Evolutionary conservation across 2,329 filamentous ascomycete species (phyloP).

Genomic region (Stachybotrys elegans): DNA sequence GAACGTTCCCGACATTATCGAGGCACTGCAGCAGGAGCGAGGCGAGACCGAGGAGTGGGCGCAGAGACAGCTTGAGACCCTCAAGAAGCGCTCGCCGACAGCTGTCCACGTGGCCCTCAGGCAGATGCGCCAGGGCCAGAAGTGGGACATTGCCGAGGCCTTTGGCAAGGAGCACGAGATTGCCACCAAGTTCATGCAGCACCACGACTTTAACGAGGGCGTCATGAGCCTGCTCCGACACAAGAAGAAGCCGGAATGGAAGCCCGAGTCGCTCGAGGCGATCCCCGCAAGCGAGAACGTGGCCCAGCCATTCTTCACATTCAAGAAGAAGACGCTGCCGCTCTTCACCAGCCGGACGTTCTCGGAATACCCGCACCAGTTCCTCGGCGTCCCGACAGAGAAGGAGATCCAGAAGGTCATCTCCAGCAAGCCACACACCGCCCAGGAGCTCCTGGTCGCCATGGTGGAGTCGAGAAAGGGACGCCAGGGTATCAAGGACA

Average conservation of each 20-base stretch:
- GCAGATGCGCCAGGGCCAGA: constrained; percentile 70
- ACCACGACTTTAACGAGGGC: constrained; percentile 87
- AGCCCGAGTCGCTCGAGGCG: constrained; percentile 66
- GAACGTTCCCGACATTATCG: constrained; percentile 65
- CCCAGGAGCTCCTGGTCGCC: constrained; percentile 55
- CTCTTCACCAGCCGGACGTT: constrained; percentile 63
- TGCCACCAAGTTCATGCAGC: constrained; percentile 80
- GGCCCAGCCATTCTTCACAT: constrained; percentile 62
- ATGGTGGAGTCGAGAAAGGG: constrained; percentile 55
- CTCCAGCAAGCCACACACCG: constrained; percentile 30
- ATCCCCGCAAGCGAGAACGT: constrained; percentile 53
- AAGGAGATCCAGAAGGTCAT: constrained; percentile 46
- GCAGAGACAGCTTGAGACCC: constrained; percentile 65
- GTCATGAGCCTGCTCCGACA: constrained; percentile 76
- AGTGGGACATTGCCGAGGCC: constrained; percentile 78
- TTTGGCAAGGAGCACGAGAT: constrained; percentile 85
- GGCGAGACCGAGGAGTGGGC: constrained; percentile 68
- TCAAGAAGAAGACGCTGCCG: constrained; percentile 42
- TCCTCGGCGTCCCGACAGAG: constrained; percentile 73
- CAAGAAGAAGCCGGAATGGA: constrained; percentile 69
- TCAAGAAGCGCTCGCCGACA: constrained; percentile 77
- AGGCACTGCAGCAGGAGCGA: constrained; percentile 53
- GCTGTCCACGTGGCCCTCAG: constrained; percentile 77
- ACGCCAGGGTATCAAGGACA: constrained; percentile 64
- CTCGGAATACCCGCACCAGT: constrained; percentile 64